Evolutionary conservation across 2,329 filamentous ascomycete genomes (phyloP).

Genomic region (Paecilomyces fulvus): DNA sequence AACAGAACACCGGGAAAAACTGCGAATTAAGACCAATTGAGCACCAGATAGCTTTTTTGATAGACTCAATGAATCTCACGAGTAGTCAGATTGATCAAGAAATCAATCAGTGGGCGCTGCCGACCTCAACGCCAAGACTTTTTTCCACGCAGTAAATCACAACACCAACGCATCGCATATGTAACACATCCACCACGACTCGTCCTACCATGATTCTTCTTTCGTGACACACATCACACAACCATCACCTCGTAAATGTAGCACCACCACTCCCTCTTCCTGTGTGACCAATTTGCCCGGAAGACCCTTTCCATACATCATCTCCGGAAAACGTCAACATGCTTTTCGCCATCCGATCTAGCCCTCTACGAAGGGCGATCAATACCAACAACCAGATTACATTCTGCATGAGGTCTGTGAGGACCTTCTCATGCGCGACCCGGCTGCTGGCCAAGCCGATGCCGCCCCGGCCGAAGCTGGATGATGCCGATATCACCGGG

Average conservation of each 20-base stretch:
- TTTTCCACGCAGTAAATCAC: too few relatives aligned
- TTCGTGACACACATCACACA: not conserved
- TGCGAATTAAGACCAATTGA: too few relatives aligned
- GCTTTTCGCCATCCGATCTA: not conserved
- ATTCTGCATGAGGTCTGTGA: not conserved
- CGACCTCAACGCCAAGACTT: too few relatives aligned
- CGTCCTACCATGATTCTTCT: not conserved
- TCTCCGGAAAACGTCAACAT: not conserved
- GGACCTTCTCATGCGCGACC: slow-evolving; percentile 16
- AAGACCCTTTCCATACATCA: not conserved
- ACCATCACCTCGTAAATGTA: not conserved
- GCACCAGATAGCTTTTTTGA: too few relatives aligned
- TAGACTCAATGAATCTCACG: too few relatives aligned
- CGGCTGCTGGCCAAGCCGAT: slow-evolving; percentile 47
- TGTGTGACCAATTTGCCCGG: not conserved
- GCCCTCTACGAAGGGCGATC: not conserved
- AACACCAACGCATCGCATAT: not conserved
- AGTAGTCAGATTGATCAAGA: too few relatives aligned
- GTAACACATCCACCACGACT: not conserved
- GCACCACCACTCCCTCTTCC: not conserved
- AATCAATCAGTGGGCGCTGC: too few relatives aligned
- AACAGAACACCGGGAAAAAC: too few relatives aligned
- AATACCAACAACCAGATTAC: not conserved
- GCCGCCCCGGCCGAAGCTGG: slow-evolving; percentile 66
- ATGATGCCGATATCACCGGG: slow-evolving; percentile 73